phyloP scores from a whole-genome alignment of 495 filamentous ascomycete genomes.

The Cercophora scortea region DNA sequence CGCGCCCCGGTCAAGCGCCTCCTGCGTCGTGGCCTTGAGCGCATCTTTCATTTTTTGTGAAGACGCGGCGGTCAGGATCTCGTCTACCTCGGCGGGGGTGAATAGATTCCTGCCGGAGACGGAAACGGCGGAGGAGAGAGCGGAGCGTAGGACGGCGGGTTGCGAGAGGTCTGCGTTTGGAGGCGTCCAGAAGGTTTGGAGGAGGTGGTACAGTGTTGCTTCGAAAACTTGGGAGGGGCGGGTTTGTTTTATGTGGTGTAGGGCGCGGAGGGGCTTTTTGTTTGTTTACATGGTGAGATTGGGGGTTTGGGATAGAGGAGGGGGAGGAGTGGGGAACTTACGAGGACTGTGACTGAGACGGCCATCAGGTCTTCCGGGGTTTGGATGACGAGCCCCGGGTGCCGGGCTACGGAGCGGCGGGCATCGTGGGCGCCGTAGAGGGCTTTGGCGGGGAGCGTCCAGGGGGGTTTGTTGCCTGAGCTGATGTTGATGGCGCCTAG shows the following conservation, averaged over 20 bases:
- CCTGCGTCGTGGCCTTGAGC: conserved; percentile 50
- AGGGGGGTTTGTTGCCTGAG: conserved; percentile 69
- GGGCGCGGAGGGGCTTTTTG: conserved; percentile 52
- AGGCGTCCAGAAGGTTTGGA: conserved; percentile 33
- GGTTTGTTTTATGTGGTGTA: conserved; percentile 54
- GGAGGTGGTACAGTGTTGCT: conserved; percentile 21
- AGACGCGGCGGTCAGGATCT: conserved; percentile 43
- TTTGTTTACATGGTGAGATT: not conserved
- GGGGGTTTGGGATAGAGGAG: not conserved
- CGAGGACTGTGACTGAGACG: conserved; percentile 20
- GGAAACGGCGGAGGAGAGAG: conserved; percentile 17
- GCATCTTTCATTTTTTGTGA: conserved; percentile 49
- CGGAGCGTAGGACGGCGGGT: conserved; percentile 13
- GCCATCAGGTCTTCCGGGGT: conserved; percentile 31
- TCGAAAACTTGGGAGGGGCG: conserved; percentile 28
- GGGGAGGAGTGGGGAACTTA: conserved; percentile 17
- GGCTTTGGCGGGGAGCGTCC: conserved; percentile 60
- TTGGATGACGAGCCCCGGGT: conserved; percentile 32
- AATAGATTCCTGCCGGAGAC: conserved; percentile 13
- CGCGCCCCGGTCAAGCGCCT: conserved; percentile 54
- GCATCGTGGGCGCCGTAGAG: conserved; percentile 46
- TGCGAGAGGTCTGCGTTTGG: conserved; percentile 24
- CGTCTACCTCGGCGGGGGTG: conserved; percentile 26
- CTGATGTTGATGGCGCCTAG: conserved; percentile 64
- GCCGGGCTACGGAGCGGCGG: conserved; percentile 49